A percentile compares a stretch with the other conserved stretches of the same genome.
phyloP scores from a whole-genome alignment of 805 yeast genomes.

The Monosporozyma aquatica region DNA sequence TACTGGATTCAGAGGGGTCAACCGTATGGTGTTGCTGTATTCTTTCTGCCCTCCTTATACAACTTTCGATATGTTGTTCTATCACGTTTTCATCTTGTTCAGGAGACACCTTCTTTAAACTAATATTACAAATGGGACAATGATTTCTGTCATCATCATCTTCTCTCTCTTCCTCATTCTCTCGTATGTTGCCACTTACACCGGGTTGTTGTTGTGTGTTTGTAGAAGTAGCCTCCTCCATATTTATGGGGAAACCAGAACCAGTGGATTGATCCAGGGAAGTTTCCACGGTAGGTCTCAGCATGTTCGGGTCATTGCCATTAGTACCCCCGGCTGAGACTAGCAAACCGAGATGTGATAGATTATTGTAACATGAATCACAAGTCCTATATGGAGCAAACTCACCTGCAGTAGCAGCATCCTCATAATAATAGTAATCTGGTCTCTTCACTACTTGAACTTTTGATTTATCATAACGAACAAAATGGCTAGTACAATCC shows the following conservation, averaged over 20 bases:
- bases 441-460: conserved; percentile 22
- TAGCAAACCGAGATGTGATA: conserved; percentile 21
- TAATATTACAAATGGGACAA: conserved; percentile 36
- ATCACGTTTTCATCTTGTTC: conserved; percentile 25
- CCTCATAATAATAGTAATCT: too few relatives aligned
- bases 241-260: conserved; percentile 2
- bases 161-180: not conserved
- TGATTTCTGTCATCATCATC: conserved; percentile 6
- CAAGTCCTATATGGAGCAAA: conserved; percentile 9
- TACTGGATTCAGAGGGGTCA: too few relatives aligned
- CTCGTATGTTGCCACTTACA: too few relatives aligned
- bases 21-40: conserved; percentile 37
- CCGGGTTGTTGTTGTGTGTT: not conserved
- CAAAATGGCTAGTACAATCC: conserved; percentile 22
- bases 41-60: conserved; percentile 53
- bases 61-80: conserved; percentile 62
- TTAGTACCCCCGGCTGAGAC: too few relatives aligned
- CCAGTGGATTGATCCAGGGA: not conserved
- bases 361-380: conserved; percentile 26
- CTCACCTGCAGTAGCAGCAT: conserved; percentile 9
- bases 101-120: conserved; percentile 2
- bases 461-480: conserved; percentile 20
- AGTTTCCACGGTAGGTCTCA: not conserved
- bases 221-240: not conserved
- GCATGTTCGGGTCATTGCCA: too few relatives aligned